Base-by-base conservation (phyloP, 768 basidiomycete genomes). In the Lactarius evosmus region DNA sequence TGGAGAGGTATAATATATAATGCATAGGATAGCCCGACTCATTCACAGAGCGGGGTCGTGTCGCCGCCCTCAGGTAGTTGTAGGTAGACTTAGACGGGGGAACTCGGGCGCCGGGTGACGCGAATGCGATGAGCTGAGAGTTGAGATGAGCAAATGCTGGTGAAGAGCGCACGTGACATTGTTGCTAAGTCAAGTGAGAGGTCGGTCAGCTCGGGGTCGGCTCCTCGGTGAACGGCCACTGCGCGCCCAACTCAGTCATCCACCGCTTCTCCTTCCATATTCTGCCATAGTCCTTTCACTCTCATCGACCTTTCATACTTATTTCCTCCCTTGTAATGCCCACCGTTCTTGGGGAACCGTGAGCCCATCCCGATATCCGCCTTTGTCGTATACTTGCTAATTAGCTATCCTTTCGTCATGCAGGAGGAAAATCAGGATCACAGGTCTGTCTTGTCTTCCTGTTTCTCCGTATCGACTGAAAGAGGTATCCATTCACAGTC, bases 401-500 rank as follows among this genome's bases (percentile, higher is more conserved):
- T 40, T 49, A 19, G 38, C n/a, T 54, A 40, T 69, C 72, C 60
- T 74, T 69, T 19, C 27, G 29, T 54, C 52, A 60, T 50, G 33
- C 70, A 82, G 80, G 67, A 88, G 88, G 82, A 88, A 86, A 79
- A 89, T 93, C 66, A 83, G 89, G 74, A 78, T 91, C 63, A 91
- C 89, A 67, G 89, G 90, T 89, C 25, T 50, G 80, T 71, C 58
- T 53, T 40, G 8, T 29, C 52, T 12, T 30, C 58, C 53, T 38
- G 32, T 34, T 44, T 44, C 27, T 11, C 38, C 16, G 27, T 54
- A 50, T 27, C 14, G 8, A 29, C n/a, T 32, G 25, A 49, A 25
- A 46, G 19, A 56, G 22, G 60, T 60, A 56, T 61, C n/a, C 46
- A 30, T n/a, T n/a, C n/a, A 8, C 70, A 97, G 95, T 95, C 66